Evolutionary conservation across 2,329 filamentous ascomycete genomes (phyloP), one percentile per base, ranked within the genome.

Genomic region (Cryphonectria japonica): DNA sequence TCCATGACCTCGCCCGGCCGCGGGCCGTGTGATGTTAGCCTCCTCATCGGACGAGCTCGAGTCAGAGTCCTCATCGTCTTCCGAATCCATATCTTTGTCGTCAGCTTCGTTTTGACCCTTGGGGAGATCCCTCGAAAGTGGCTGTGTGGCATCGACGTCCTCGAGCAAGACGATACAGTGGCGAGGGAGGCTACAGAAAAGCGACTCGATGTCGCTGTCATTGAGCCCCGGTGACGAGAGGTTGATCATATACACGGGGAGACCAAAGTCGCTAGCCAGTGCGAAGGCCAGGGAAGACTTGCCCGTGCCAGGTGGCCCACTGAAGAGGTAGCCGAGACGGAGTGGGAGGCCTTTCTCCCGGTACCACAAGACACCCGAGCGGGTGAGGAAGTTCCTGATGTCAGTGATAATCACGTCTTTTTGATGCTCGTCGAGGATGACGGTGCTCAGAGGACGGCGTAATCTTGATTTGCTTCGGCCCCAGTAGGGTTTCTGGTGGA

Each of bases 161-260:
- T 72, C 71, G 7, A 72, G 68, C 37, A 72, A 52, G 13, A 72
- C 60, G 26, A 72, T 68, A 37, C 68, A 70, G 32, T 70, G 68
- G 41, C 60, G 52, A 6, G 71, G 71, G 11, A 72, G 59, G 22
- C 41, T 65, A 19, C 52, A 34, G 41, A 72, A 72, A 3, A 72
- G 61, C 13, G 29, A 34, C 32, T 70, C 71, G 26, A 72, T 65
- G 34, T 65, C 71, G 32, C 32, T 37, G 22, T 72, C 71, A 14
- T 32, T 72, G 32, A 72, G 37, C 0, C 60, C 50, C 0, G 68
- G 68, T 1, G 68, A 46, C 0, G 71, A 70, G 4, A 72, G 65
- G 34, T 72, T 72, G 32, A 72, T 65, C 71, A 72, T 72, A n/a
- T 72, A 70, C 19, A 72, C 65, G 0, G 68, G 68, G 9, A 72